These are phyloP conservation scores for Aspergillus baeticus DNA, from an alignment of 495 filamentous ascomycete genomes.

Conservation along the genomic window DNA sequence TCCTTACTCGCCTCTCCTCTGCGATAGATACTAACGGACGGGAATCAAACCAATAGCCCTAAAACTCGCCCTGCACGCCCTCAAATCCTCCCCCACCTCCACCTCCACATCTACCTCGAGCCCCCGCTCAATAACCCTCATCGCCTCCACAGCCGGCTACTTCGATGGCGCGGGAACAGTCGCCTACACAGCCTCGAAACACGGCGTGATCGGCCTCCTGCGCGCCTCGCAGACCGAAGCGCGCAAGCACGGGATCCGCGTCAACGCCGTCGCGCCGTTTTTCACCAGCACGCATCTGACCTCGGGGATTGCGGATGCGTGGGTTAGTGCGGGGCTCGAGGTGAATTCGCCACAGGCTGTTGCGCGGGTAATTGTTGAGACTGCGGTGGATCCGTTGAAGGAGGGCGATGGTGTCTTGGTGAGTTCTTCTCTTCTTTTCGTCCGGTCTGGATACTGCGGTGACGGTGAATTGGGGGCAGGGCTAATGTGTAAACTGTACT, in stretches of 20 bases:
- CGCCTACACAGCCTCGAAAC: constrained; percentile 20
- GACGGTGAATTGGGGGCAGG: too few relatives aligned
- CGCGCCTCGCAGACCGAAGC: constrained; percentile 9
- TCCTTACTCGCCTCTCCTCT: background rate
- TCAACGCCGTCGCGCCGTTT: constrained; percentile 20
- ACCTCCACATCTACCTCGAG: background rate
- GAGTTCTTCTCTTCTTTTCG: too few relatives aligned
- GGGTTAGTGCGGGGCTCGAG: constrained; percentile 10
- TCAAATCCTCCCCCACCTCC: background rate
- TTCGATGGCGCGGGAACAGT: background rate
- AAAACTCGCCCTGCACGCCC: background rate
- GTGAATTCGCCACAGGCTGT: constrained; percentile 11
- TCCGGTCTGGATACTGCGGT: too few relatives aligned
- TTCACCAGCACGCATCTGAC: constrained; percentile 15
- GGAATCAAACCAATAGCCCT: background rate
- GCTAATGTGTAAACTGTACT: too few relatives aligned
- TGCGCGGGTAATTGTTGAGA: constrained; percentile 5
- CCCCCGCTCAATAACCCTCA: background rate
- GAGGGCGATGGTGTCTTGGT: background rate
- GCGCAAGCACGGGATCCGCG: constrained; percentile 4
- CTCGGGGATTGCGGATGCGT: constrained; percentile 2
- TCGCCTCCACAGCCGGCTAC: background rate
- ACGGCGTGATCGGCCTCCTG: constrained; percentile 17
- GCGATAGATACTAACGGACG: background rate
- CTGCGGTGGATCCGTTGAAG: constrained; percentile 20